A percentile compares a stretch with the other conserved stretches of the same genome.
These are phyloP conservation scores for Nelumbo lutea DNA, from an alignment of 164 flowering plant genomes.

Conservation along the genomic window DNA sequence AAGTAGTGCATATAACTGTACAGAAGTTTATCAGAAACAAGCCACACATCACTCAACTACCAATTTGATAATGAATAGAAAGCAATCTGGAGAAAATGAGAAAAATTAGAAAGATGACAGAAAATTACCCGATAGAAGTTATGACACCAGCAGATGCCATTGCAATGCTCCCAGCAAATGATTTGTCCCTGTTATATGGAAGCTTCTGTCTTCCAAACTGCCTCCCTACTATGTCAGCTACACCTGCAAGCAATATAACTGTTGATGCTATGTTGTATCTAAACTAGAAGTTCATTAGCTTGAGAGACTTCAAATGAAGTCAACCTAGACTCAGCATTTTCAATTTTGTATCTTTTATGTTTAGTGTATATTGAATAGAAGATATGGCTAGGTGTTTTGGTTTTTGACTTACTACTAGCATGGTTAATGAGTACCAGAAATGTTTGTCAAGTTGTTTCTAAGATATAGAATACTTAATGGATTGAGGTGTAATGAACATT, in stretches of 20 bases:
- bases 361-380: too few relatives aligned
- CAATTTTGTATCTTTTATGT: too few relatives aligned
- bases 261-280: too few relatives aligned
- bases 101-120: background rate
- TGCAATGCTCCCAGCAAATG: conserved; percentile 68
- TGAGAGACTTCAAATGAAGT: too few relatives aligned
- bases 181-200: conserved; percentile 74
- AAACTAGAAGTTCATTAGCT: too few relatives aligned
- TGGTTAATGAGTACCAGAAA: too few relatives aligned
- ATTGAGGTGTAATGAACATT: too few relatives aligned
- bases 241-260: conserved; percentile 37
- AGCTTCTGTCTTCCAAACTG: conserved; percentile 62
- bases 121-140: conserved; percentile 56
- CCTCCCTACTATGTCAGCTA: conserved; percentile 89
- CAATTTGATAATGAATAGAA: background rate
- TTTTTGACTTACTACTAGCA: too few relatives aligned
- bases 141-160: conserved; percentile 78
- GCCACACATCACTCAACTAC: background rate
- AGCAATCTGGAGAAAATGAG: background rate
- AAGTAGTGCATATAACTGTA: conserved; percentile 83
- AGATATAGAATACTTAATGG: too few relatives aligned
- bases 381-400: too few relatives aligned
- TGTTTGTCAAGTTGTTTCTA: too few relatives aligned
- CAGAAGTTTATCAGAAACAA: conserved; percentile 4
- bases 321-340: too few relatives aligned